Percentiles rank a stretch among this genome's conserved stretches.
Evolutionary conservation across 768 basidiomycete species (phyloP).

Genomic region (Boletus vinaceobasis): DNA sequence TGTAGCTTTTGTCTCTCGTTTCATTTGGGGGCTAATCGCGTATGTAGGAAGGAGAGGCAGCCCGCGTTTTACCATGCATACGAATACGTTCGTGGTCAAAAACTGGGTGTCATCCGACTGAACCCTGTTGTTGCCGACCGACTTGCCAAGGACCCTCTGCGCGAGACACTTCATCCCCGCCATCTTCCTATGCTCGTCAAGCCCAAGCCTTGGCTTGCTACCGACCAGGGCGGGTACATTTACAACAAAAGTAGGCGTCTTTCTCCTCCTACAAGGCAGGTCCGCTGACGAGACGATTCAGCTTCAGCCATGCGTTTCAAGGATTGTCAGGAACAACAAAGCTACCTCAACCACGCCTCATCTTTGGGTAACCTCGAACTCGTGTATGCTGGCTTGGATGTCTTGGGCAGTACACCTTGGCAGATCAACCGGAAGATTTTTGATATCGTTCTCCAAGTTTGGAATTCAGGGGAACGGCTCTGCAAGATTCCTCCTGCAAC

Average conservation of each 20-base stretch:
- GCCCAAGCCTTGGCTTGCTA: conserved; percentile 81
- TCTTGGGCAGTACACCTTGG: conserved; percentile 89
- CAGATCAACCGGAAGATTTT: conserved; percentile 76
- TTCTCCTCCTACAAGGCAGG: background rate
- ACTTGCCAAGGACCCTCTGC: conserved; percentile 69
- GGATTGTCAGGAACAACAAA: conserved; percentile 79
- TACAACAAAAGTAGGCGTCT: conserved; percentile 62
- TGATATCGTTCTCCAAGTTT: conserved; percentile 70
- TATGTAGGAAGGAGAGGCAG: conserved; percentile 65
- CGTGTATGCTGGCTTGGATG: conserved; percentile 86
- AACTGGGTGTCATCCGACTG: conserved; percentile 86
- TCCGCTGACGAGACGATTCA: conserved; percentile 22
- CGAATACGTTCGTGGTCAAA: conserved; percentile 90
- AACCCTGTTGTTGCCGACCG: conserved; percentile 78
- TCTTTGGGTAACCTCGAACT: conserved; percentile 73
- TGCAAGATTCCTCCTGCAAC: conserved; percentile 80
- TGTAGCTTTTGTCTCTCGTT: conserved; percentile 7
- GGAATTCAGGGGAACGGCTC: conserved; percentile 82
- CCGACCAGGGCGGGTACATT: conserved; percentile 80
- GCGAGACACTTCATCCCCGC: conserved; percentile 79
- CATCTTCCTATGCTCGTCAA: conserved; percentile 94
- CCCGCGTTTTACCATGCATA: conserved; percentile 91
- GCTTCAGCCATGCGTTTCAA: conserved; percentile 89
- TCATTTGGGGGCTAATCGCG: conserved; percentile 2
- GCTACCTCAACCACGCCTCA: conserved; percentile 74